Evolutionary conservation across 2,329 filamentous ascomycete species (phyloP).

Genomic region (Beauveria rudraprayagi): DNA sequence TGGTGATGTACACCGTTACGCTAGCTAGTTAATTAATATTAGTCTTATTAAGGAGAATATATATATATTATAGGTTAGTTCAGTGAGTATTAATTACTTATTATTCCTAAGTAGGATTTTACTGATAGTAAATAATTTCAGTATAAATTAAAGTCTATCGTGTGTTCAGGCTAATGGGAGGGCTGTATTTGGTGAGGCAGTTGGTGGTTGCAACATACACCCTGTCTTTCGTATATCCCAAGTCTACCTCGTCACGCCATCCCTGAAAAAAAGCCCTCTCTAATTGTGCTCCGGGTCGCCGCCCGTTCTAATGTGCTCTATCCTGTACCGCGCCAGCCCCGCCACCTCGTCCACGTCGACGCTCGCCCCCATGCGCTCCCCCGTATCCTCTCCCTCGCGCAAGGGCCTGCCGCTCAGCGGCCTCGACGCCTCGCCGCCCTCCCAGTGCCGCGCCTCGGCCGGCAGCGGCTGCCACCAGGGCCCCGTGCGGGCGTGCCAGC

Average conservation of each 20-base stretch:
- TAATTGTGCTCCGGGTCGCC: constrained; percentile 9
- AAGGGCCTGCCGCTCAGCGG: constrained; percentile 13
- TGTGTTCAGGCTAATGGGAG: too few species aligned
- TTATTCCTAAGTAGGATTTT: too few species aligned
- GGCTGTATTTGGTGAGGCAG: too few species aligned
- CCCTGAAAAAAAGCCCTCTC: neutral
- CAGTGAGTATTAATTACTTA: too few species aligned
- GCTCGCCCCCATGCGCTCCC: constrained; percentile 27
- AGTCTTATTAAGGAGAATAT: too few species aligned
- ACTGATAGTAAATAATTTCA: too few species aligned
- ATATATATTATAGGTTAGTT: too few species aligned
- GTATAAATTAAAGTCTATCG: too few species aligned
- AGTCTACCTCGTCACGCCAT: neutral
- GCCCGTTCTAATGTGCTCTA: constrained; percentile 26
- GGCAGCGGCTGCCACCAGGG: constrained; percentile 68
- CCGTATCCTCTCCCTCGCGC: constrained; percentile 5
- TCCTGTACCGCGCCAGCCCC: constrained; percentile 30
- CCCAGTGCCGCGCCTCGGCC: constrained; percentile 58
- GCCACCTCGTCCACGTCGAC: constrained; percentile 29
- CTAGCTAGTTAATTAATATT: too few species aligned
- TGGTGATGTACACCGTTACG: too few species aligned
- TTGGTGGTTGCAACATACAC: neutral
- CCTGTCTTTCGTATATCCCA: neutral
- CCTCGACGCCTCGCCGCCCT: constrained; percentile 30
- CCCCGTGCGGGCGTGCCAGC: constrained; percentile 60